Conservation (phyloP, 2,329 filamentous ascomycete species). For the Alternaria triticina region DNA sequence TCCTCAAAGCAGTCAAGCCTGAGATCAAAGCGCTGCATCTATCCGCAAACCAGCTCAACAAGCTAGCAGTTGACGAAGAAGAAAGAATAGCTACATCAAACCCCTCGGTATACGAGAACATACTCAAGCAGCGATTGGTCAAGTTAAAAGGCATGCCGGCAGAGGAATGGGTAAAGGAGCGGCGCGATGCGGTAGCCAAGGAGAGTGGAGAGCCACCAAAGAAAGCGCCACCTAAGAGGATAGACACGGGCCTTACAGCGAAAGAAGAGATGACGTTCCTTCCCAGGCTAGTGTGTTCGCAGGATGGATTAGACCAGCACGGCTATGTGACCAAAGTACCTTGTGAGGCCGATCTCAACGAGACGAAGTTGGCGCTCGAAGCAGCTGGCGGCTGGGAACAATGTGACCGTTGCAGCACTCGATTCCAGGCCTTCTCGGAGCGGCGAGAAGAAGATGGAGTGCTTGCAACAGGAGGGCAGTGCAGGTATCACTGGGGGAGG, state of each 20-base stretch:
- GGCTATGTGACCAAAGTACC: conserved; percentile 79
- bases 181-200: conserved; percentile 44
- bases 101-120: conserved; percentile 76
- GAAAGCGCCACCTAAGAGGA: conserved; percentile 55
- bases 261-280: conserved; percentile 64
- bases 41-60: conserved; percentile 70
- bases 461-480: conserved; percentile 77
- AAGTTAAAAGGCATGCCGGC: conserved; percentile 76
- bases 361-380: conserved; percentile 69
- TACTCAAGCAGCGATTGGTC: conserved; percentile 82
- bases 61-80: conserved; percentile 76
- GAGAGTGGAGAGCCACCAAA: conserved; percentile 40
- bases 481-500: conserved; percentile 81
- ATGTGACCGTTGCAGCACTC: conserved; percentile 83
- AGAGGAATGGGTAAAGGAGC: conserved; percentile 73
- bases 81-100: conserved; percentile 73
- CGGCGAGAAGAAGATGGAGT: conserved; percentile 77
- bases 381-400: conserved; percentile 79
- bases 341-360: conserved; percentile 68
- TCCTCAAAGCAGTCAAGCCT: conserved; percentile 60
- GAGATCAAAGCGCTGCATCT: conserved; percentile 64
- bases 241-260: conserved; percentile 73
- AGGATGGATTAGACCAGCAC: conserved; percentile 67
- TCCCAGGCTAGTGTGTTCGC: conserved; percentile 65
- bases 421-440: conserved; percentile 92